Evolutionary conservation across 2,329 filamentous ascomycete genomes (phyloP), one percentile per base, ranked within the genome.

Genomic region (Dothidotthia symphoricarpi): DNA sequence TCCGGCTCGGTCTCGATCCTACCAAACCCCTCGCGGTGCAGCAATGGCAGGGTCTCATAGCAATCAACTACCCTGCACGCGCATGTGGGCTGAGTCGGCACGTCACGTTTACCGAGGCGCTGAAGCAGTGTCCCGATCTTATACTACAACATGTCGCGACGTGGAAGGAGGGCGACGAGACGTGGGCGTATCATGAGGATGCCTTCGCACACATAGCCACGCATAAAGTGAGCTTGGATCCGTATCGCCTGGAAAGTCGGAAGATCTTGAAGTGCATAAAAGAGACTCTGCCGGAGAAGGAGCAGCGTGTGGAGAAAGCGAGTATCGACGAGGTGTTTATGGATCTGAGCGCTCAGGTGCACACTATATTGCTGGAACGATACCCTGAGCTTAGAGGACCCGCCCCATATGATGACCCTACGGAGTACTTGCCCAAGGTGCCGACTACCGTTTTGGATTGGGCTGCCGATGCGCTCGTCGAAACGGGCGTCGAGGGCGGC

Each of bases 251-350:
- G 19, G 80, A 96, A 66, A 94, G 87, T 13, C 78, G 89, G 45
- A 85, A 78, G 69, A 96, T 97, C 41, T 65, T 97, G 54, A 78
- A 81, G 9, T 69, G 82, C 39, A 86, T 97, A 60, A 91, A 89
- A 60, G 84, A 85, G 4, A 72, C 73, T 24, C 69, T 96, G 29
- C 85, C 86, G 1, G 63, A 71, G 13, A 67, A 78, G 28, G 63
- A 82, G 45, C 86, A 88, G 61, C 81, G 76, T 55, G 81, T 96
- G 29, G 91, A 98, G 71, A 98, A 97, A 64, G 93, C 91, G 13
- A 85, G 88, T 58, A 86, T 97, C 38, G 93, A 98, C 63, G 93
- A 98, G 67, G 89, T 96, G 7, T 98, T 96, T 60, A 72, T 97
- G 43, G 93, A 98, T 67, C 69, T 98, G 33, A 95, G 88, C 8